Base-by-base conservation (phyloP, 164 flowering plant genomes). In the Umbellularia californica region DNA sequence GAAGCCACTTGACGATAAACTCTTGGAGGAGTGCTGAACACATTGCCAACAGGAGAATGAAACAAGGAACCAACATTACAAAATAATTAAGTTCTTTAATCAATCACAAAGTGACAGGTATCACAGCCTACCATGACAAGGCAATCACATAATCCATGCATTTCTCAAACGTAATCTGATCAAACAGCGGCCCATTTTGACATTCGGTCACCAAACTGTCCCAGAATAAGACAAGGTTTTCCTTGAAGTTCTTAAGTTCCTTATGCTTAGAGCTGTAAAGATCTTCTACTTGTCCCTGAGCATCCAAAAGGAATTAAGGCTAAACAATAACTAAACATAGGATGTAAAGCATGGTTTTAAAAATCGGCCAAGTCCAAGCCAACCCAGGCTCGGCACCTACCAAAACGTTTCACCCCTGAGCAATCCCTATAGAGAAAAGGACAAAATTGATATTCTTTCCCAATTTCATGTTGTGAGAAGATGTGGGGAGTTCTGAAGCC, bases 101-200 rank as follows among this genome's bases (percentile, higher is more conserved):
- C 41, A 28, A 73, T 33, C 35, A 6, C 50, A 74, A 70, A 27
- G 28, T 24, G 51, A 70, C 50, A 55, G 69, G 52, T n/a, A 55
- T 25, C 63, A 75, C 5, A 50, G 80, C 94, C 72, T 76, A 95
- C 99, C 99, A 95, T 79, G 99, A 96, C 71, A 96, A 74, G 33
- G 97, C 98, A 77, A 96, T 88, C 67, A 94, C 82, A 76, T 92
- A 96, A 79, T 96, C 97, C 89, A 92, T 89, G 87, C 97, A 91
- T 84, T 91, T 94, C 71, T 96, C 98, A 72, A 95, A 90, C 77
- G 92, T 81, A 76, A 81, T 80, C 76, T 88, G 84, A 77, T 95
- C 99, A 81, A 92, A 92, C 58, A 96, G 77, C 23, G 97, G 95
- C 47, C 94, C 97, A 85, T 88, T 89, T 79, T 94, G 94, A 78